These are phyloP conservation scores for Tolypocladium inflatum DNA, from an alignment of 2,329 filamentous ascomycete species.

Conservation along the genomic window DNA sequence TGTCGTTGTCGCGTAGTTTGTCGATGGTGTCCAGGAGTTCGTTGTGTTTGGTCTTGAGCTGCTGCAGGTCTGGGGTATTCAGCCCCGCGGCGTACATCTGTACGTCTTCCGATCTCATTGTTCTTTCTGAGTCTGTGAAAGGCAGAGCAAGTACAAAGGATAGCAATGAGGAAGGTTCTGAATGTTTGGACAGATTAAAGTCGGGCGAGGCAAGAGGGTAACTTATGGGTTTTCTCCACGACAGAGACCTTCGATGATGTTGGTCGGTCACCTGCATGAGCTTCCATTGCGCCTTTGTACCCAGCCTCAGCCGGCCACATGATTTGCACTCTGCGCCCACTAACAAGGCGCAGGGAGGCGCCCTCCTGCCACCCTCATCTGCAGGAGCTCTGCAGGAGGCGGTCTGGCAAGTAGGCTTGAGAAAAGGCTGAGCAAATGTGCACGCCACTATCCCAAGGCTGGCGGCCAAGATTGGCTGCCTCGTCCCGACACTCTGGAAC, in stretches of 20 bases:
- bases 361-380: neutral
- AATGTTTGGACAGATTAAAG: no score
- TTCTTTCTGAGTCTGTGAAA: neutral
- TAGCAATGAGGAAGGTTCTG: no score
- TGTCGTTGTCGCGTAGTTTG: constrained; percentile 6
- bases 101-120: neutral
- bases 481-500: neutral
- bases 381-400: neutral
- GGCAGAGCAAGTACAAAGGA: neutral
- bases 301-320: neutral
- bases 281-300: neutral
- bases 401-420: neutral
- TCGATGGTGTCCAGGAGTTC: constrained; percentile 9
- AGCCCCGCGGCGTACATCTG: neutral
- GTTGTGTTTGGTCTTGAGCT: neutral
- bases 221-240: neutral
- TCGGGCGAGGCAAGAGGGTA: no score
- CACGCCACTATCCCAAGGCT: neutral
- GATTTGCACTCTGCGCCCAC: neutral
- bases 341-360: neutral
- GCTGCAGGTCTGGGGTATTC: neutral
- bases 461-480: neutral
- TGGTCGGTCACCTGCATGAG: neutral
- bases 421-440: neutral
- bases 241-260: neutral